Evolutionary conservation across 75 land plant species (phyloP).

Genomic region (Pinus taeda): DNA sequence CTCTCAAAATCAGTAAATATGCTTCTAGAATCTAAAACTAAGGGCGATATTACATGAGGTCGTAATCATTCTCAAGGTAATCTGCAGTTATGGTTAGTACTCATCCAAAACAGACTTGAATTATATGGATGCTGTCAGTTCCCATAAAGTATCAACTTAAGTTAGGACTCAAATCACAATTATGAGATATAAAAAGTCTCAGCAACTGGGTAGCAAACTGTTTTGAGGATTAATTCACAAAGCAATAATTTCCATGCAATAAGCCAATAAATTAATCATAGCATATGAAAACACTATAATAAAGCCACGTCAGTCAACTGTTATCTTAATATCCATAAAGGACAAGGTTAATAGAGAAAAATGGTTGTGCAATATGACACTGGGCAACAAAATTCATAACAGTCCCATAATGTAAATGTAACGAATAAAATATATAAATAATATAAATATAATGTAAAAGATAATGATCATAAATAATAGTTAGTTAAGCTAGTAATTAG

Average conservation of each 20-base stretch:
- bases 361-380: too few species aligned
- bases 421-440: too few species aligned
- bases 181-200: background rate
- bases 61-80: background rate
- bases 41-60: background rate
- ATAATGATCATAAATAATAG: too few species aligned
- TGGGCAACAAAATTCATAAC: too few species aligned
- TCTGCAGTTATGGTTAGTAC: background rate
- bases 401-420: too few species aligned
- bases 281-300: background rate
- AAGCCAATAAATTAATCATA: background rate
- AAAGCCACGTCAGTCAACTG: too few species aligned
- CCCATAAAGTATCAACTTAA: background rate
- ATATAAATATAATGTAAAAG: too few species aligned
- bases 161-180: background rate
- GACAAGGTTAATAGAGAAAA: too few species aligned
- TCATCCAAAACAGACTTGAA: background rate
- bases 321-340: too few species aligned
- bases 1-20: background rate
- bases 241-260: background rate
- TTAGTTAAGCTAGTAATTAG: too few species aligned
- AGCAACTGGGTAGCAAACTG: background rate
- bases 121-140: background rate
- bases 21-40: background rate
- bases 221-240: conserved; percentile 4